Percentiles rank a stretch among this genome's conserved stretches.
phyloP scores from a whole-genome alignment of 441 rosid genomes.

The Adansonia gregorii region DNA sequence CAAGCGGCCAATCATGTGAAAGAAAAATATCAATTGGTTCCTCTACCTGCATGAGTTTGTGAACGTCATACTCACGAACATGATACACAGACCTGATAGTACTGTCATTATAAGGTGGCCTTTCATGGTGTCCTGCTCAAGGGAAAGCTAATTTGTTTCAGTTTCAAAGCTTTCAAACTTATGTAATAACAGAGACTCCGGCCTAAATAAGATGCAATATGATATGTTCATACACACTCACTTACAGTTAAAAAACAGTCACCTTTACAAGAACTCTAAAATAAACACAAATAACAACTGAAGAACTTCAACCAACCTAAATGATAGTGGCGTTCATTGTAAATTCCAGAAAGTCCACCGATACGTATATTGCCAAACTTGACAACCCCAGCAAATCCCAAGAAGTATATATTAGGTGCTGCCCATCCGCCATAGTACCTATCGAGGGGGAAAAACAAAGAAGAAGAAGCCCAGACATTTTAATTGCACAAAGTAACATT shows the following conservation, averaged over 20 bases:
- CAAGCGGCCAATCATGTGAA: constrained; percentile 96
- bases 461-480: not conserved
- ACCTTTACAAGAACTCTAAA: constrained; percentile 8
- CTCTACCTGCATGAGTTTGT: constrained; percentile 78
- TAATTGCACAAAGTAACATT: not conserved
- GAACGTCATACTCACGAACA: constrained; percentile 90
- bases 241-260: not conserved
- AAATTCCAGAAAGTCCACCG: constrained; percentile 92
- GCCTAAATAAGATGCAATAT: not conserved
- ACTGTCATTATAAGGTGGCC: constrained; percentile 73
- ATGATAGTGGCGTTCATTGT: constrained; percentile 60
- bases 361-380: constrained; percentile 85
- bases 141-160: constrained; percentile 5
- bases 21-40: constrained; percentile 88
- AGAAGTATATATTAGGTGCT: constrained; percentile 79
- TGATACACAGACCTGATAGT: constrained; percentile 80
- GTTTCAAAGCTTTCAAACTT: constrained; percentile 7
- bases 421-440: constrained; percentile 97
- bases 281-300: constrained; percentile 15
- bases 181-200: not conserved
- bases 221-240: not conserved
- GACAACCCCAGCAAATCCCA: constrained; percentile 83
- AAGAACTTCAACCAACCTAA: constrained; percentile 48
- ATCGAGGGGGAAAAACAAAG: not conserved
- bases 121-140: constrained; percentile 77